Evolutionary conservation across 352 stramenopile genomes (phyloP).

Genomic region (Globisporangium yorkense): DNA sequence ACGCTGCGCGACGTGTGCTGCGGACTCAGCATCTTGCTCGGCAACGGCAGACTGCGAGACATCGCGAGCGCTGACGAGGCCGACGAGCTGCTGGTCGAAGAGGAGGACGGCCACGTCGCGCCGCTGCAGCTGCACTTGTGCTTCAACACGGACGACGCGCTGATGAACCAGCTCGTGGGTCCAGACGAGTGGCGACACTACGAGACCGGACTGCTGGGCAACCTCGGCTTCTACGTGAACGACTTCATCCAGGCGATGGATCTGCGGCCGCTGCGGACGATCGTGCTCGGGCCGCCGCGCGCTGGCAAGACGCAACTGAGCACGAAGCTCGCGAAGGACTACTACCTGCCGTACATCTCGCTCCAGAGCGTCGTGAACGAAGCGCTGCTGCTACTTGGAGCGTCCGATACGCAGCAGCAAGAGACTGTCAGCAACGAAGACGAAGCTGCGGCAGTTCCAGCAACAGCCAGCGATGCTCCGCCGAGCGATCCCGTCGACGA

Average conservation of each 20-base stretch:
- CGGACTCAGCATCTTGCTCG: conserved; percentile 52
- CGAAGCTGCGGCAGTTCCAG: conserved; percentile 9
- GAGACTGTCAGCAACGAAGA: conserved; percentile 7
- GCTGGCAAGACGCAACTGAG: conserved; percentile 63
- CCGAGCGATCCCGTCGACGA: conserved; percentile 6
- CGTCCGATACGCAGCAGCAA: conserved; percentile 15
- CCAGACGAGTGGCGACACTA: conserved; percentile 68
- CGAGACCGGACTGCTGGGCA: conserved; percentile 47
- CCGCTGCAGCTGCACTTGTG: conserved; percentile 68
- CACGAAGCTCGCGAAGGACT: conserved; percentile 48
- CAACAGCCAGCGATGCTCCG: not conserved
- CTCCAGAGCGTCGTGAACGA: conserved; percentile 39
- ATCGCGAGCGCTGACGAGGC: conserved; percentile 33
- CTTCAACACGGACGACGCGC: conserved; percentile 50
- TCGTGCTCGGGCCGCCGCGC: conserved; percentile 65
- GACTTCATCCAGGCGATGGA: conserved; percentile 80
- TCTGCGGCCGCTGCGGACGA: conserved; percentile 55
- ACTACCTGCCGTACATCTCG: conserved; percentile 66
- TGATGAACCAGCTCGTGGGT: conserved; percentile 51
- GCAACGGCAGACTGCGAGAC: conserved; percentile 40
- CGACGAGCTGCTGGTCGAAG: conserved; percentile 50
- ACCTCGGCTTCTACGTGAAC: conserved; percentile 55
- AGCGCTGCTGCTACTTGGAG: conserved; percentile 17
- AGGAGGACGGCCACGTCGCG: conserved; percentile 46
- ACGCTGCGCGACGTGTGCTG: conserved; percentile 60